Conservation (phyloP, 768 basidiomycete genomes). For the Omphalotus guepiniiformis region DNA sequence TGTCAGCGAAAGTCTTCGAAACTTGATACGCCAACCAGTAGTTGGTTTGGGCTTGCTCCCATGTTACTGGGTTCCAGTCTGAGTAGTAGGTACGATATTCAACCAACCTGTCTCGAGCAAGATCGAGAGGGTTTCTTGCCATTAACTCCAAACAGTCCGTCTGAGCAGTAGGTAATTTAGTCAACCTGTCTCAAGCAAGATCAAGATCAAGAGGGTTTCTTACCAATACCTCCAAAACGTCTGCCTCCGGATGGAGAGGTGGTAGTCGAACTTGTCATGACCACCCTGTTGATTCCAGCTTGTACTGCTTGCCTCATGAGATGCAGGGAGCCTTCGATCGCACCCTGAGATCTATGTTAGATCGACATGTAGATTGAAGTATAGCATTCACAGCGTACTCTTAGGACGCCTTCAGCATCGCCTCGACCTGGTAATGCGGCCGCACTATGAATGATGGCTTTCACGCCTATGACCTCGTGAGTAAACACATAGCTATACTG, state of each 20-base stretch:
- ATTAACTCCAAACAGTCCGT: constrained; percentile 12
- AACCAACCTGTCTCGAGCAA: too few species aligned
- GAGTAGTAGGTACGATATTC: too few species aligned
- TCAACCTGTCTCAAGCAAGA: too few species aligned
- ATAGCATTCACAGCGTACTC: background rate
- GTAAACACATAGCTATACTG: background rate
- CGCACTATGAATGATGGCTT: constrained; percentile 32
- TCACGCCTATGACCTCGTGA: constrained; percentile 23
- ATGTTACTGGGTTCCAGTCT: constrained; percentile 16
- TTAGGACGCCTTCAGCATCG: background rate
- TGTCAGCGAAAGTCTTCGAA: constrained; percentile 23
- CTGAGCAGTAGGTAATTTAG: too few species aligned
- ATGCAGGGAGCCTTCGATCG: constrained; percentile 21
- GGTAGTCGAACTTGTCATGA: constrained; percentile 19
- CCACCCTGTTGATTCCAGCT: constrained; percentile 17
- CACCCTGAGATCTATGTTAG: constrained; percentile 10
- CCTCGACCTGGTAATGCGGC: constrained; percentile 12
- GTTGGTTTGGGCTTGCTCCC: constrained; percentile 14
- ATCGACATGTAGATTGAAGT: background rate
- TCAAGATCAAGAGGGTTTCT: too few species aligned
- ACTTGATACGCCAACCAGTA: constrained; percentile 16
- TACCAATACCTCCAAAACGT: too few species aligned
- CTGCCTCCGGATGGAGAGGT: constrained; percentile 10
- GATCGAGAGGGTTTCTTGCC: too few species aligned
- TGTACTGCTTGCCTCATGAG: constrained; percentile 20